Evolutionary conservation across 1,284 basidiomycete species (phyloP), one percentile per base, ranked within the genome.

Genomic region (Ceratobasidium sp.): DNA sequence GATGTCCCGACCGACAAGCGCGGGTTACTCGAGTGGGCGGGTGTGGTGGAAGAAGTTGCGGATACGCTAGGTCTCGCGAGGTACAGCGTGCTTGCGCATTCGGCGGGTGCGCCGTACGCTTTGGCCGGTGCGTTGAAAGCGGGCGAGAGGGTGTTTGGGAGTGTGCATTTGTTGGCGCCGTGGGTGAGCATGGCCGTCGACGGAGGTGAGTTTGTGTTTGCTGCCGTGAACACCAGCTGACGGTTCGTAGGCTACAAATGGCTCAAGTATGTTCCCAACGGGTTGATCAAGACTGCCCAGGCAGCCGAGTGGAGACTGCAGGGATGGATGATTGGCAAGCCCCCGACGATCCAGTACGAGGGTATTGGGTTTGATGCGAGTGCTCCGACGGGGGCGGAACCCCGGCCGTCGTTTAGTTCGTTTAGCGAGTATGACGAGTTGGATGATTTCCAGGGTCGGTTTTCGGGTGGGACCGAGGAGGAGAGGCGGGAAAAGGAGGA

Each of bases 251-350:
- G 91, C 20, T 98, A 97, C 80, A 95, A 92, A 76, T 98, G 95
- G 94, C 83, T 99, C 70, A 96, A 95, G 77, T 98, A 96, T 77
- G 90, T 99, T 0, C 96, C 96, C 0, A 94, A 93, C 72, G 89
- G 92, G 22, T 86, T 99, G 47, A 84, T 99, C 74, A 94, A 92
- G 81, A 96, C 94, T 0, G 96, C 96, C 0, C 94, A 97, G 76
- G 93, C 94, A 2, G 96, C 96, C 0, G 96, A 99, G 75, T 98
- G 95, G 95, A 93, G 91, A 77, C 83, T 98, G 58, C 94, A 97
- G 76, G 91, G 92, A 0, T 98, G 95, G 93, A 93, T 93, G 86
- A 85, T 98, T 27, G 95, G 95, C 71, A 98, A 97, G 75, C 93
- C 93, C 8, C 95, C 95, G 17, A 88, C 87, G 3, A 82, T 93